Conservation (phyloP, 2,329 filamentous ascomycete species). For the Pseudocercospora vitis region DNA sequence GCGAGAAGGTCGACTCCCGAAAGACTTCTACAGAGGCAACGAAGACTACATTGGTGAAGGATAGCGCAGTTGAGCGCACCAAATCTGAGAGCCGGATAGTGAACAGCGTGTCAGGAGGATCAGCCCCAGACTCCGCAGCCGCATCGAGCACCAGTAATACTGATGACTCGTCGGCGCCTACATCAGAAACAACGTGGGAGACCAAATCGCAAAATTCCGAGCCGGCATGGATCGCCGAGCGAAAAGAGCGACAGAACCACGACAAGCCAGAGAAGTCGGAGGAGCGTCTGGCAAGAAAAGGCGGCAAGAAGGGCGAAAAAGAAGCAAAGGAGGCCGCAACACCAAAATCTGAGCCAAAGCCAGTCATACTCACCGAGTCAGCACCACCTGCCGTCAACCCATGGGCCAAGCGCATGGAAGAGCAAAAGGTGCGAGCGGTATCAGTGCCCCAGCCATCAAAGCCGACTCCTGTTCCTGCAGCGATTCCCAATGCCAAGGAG, state of each 20-base stretch:
- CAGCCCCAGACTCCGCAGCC: conserved; percentile 55
- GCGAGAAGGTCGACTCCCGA: conserved; percentile 40
- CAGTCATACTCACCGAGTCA: conserved; percentile 71
- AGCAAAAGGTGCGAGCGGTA: conserved; percentile 53
- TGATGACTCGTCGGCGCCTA: conserved; percentile 61
- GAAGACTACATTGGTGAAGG: conserved; percentile 34
- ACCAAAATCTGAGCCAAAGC: conserved; percentile 44
- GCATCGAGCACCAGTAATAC: conserved; percentile 58
- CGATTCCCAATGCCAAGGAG: conserved; percentile 25
- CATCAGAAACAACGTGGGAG: conserved; percentile 67
- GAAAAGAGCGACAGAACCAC: conserved; percentile 36
- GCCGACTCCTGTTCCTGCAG: conserved; percentile 10
- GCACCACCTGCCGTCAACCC: conserved; percentile 81
- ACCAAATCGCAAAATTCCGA: conserved; percentile 63
- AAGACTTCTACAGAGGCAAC: conserved; percentile 28
- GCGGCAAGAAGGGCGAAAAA: conserved; percentile 26
- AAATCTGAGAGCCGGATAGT: conserved; percentile 33
- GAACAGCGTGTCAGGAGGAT: conserved; percentile 33
- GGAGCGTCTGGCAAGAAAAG: conserved; percentile 17
- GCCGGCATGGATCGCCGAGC: conserved; percentile 61
- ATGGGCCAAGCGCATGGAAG: conserved; percentile 78
- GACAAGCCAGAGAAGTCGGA: conserved; percentile 21
- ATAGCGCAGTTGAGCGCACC: conserved; percentile 34
- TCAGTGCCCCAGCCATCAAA: conserved; percentile 24
- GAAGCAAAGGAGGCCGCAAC: conserved; percentile 29